Base-by-base conservation (phyloP, 1,284 basidiomycete species). In the Tremellales sp. region DNA sequence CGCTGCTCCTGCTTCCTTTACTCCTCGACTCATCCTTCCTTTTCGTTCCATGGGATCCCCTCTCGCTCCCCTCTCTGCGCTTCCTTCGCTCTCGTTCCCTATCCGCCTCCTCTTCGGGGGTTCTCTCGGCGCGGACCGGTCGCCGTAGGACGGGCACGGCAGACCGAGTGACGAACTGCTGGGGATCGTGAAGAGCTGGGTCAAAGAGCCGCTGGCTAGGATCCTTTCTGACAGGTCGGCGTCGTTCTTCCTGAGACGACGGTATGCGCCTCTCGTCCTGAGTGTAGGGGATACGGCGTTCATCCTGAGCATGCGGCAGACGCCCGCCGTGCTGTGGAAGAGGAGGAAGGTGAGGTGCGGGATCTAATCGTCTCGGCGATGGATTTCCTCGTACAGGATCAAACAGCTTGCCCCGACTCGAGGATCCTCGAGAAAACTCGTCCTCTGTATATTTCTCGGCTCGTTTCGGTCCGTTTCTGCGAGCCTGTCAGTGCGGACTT, bases 131-230 rank as follows among this genome's bases (percentile, higher is more conserved):
- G 9, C 49, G 46, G 14, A 48, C 46, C 25, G 51, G 45, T 28
- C 55, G 53, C 31, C 56, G 51, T 12, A 61, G 31, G 10, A 50
- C 40, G 40, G 16, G 29, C 27, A n/a, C 41, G 21, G 24, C 26
- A 31, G 6, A 38, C 5, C 22, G 46, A n/a, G 52, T 41, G 18
- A 50, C 50, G 49, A 76, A 75, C n/a, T 65, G 63, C 22, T 60
- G 61, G 0, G 77, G 77, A 57, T 79, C 77, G 53, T 79, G 75
- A 18, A 72, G 58, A 12, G 73, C 54, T 1, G 77, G 77, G 50
- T 79, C 77, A 48, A 79, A 79, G 1, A 79, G 65, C 45, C 72
- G 68, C 25, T 68, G 57, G 16, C 29, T 29, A 1, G 54, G 39
- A n/a, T n/a, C n/a, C n/a, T n/a, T n/a, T 18, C 37, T 40, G 9